Base-by-base conservation (phyloP, 768 basidiomycete species). In the Tylopilus intermedius region DNA sequence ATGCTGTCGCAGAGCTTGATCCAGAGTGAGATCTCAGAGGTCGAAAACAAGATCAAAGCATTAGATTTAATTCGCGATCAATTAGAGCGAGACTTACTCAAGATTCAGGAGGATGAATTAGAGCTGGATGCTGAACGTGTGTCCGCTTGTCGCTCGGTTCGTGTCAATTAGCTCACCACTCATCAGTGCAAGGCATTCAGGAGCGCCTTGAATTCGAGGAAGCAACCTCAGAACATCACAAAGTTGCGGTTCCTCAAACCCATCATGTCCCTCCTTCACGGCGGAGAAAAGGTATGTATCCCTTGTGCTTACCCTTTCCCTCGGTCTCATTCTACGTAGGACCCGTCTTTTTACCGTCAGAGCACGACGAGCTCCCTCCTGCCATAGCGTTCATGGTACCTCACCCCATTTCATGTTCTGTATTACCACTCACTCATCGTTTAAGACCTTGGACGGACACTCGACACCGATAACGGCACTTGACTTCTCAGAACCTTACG, bases 401-500 rank as follows among this genome's bases (percentile, higher is more conserved):
- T 61, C 43, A 43, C 38, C 24, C 50, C 6, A 15, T 51, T 32
- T 45, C 5, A 5, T 45, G 9, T 48, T 38, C 49, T 47, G 30
- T 38, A 32, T n/a, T 29, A n/a, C 33, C 21, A 27, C 57, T 50
- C 27, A 53, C 57, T 62, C 9, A 61, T 54, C 40, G 47, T n/a
- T 30, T 49, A 66, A 94, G 91, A 90, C 92, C 3, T 76, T 98
- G 30, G 78, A 85, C 39, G 82, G 82, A 45, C 95, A 97, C 60
- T 76, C 81, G 1, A 83, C 84, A 0, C 88, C 90, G 0, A 84
- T 99, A 58, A 84, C 86, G 0, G 84, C 93, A 1, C 79, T 99
- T 18, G 96, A 99, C 71, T 91, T 98, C 63, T 91, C 90, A 9
- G 95, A 97, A 65, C 96, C 96, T 5, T 99, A 99, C 62, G 95